Percentiles rank a stretch among this genome's conserved stretches.
phyloP scores from a whole-genome alignment of 768 basidiomycete species.

The Amanita muscaria region DNA sequence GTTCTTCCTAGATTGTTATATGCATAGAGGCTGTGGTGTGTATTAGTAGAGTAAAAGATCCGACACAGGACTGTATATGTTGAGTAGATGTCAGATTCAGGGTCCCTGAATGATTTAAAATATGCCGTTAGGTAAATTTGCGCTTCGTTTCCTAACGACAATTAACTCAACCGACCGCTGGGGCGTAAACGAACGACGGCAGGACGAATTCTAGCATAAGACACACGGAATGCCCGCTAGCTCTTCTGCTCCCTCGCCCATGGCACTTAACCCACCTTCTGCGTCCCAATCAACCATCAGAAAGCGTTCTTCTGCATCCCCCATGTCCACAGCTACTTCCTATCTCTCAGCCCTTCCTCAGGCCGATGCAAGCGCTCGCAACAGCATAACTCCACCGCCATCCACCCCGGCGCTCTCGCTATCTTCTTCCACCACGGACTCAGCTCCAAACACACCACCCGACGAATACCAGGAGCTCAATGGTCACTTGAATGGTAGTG shows the following conservation, averaged over 20 bases:
- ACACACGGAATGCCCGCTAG: constrained; percentile 11
- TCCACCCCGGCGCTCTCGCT: constrained; percentile 68
- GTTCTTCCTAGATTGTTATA: background rate
- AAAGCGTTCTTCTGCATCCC: constrained; percentile 33
- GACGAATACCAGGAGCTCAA: constrained; percentile 41
- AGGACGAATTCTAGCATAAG: background rate
- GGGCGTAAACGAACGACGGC: no score
- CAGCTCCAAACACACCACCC: constrained; percentile 60
- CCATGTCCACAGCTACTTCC: constrained; percentile 32
- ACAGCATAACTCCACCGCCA: constrained; percentile 32
- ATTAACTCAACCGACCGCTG: no score
- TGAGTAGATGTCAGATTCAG: no score
- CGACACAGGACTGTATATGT: no score
- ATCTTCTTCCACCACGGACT: constrained; percentile 62
- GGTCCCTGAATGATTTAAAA: background rate
- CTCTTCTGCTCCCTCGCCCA: constrained; percentile 43
- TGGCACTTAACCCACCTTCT: constrained; percentile 48
- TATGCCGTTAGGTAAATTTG: background rate
- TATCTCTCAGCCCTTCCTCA: constrained; percentile 37
- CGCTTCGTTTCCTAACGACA: no score
- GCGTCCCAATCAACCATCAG: constrained; percentile 51
- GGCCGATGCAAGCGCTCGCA: constrained; percentile 58
- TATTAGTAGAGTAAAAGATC: no score
- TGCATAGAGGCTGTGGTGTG: no score
- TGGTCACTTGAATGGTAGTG: background rate